phyloP scores from a whole-genome alignment of 441 rosid species.

The Croton setiger region DNA sequence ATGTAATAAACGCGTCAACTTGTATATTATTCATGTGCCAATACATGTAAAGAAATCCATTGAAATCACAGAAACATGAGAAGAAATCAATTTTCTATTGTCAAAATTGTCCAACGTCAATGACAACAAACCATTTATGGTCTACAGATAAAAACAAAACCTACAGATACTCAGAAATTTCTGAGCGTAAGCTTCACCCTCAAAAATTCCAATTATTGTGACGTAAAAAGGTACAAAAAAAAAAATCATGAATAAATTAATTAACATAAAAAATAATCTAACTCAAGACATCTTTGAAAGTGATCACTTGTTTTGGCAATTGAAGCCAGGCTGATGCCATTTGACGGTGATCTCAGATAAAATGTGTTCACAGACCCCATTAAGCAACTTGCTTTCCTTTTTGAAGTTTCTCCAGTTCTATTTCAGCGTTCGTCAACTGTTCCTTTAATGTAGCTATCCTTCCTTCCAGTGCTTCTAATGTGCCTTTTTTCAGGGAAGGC shows the following conservation, averaged over 20 bases:
- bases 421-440: slow-evolving; percentile 67
- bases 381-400: slow-evolving; percentile 58
- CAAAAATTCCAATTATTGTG: background rate
- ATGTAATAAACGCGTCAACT: too few relatives aligned
- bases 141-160: background rate
- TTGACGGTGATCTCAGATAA: background rate
- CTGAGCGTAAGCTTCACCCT: background rate
- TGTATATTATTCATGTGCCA: too few relatives aligned
- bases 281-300: slow-evolving; percentile 13
- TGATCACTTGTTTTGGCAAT: slow-evolving; percentile 4
- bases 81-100: slow-evolving; percentile 2
- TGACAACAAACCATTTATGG: background rate
- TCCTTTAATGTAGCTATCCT: slow-evolving; percentile 47
- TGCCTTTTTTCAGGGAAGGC: slow-evolving; percentile 35
- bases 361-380: slow-evolving; percentile 6
- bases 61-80: background rate
- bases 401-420: slow-evolving; percentile 53
- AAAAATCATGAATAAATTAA: slow-evolving; percentile 14
- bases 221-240: slow-evolving; percentile 3
- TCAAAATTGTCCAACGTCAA: background rate
- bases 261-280: slow-evolving; percentile 9
- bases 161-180: background rate
- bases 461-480: slow-evolving; percentile 56
- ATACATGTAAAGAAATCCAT: too few relatives aligned
- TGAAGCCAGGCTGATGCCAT: slow-evolving; percentile 16